Evolutionary conservation across 75 land plant species (phyloP).

Genomic region (Pseudotsuga menziesii): DNA sequence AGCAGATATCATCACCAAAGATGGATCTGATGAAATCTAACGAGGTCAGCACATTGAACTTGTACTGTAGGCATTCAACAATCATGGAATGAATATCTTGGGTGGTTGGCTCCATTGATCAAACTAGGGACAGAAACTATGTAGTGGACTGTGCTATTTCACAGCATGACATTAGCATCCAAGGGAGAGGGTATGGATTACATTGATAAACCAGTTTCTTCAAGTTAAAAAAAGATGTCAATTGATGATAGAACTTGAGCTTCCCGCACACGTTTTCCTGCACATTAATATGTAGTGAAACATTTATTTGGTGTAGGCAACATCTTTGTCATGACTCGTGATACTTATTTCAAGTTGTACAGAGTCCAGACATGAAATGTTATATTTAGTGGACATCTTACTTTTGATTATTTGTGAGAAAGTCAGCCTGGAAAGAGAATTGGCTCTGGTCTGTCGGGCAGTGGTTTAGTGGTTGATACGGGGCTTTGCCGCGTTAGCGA

Average conservation of each 20-base stretch:
- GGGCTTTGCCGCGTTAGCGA: no score
- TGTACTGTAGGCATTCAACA: neutral
- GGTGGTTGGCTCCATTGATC: neutral
- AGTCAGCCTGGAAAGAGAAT: neutral
- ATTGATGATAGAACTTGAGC: neutral
- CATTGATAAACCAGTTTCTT: neutral
- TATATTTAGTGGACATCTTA: neutral
- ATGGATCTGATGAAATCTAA: neutral
- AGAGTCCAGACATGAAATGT: neutral
- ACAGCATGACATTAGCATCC: neutral
- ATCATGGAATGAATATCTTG: neutral
- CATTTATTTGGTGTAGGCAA: neutral
- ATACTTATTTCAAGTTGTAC: conserved; percentile 4
- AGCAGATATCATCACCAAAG: neutral
- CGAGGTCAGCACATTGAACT: neutral
- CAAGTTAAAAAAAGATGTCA: neutral
- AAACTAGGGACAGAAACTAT: neutral
- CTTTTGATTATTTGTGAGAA: neutral
- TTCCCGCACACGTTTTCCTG: neutral
- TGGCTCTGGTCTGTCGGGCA: no score
- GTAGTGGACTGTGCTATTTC: neutral
- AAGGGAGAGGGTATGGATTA: neutral
- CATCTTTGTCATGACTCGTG: neutral
- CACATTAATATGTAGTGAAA: neutral
- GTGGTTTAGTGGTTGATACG: no score